These are phyloP conservation scores for Symbiotaphrina buchneri DNA, from an alignment of 495 filamentous ascomycete genomes.

Conservation along the genomic window DNA sequence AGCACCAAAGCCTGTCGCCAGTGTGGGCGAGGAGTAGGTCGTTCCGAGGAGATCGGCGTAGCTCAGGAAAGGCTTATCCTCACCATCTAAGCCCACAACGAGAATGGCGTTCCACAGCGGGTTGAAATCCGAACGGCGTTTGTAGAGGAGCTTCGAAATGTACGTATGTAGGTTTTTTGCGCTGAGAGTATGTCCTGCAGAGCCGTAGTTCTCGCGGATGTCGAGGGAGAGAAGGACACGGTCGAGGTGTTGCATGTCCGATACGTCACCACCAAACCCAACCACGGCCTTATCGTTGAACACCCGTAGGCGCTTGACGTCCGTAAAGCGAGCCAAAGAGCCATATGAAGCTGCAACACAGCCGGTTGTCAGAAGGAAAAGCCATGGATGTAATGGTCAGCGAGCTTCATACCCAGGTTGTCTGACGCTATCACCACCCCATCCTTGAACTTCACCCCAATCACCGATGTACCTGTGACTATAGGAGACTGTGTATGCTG, in stretches of 20 bases:
- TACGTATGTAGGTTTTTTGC: constrained; percentile 94
- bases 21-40: constrained; percentile 61
- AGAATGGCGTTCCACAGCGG: constrained; percentile 92
- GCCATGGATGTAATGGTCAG: no score
- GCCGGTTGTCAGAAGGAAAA: background rate
- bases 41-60: constrained; percentile 84
- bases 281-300: constrained; percentile 60
- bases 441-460: constrained; percentile 85
- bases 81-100: constrained; percentile 66
- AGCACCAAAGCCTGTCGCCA: constrained; percentile 86
- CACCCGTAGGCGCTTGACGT: constrained; percentile 69
- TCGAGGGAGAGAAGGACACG: constrained; percentile 67
- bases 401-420: constrained; percentile 80
- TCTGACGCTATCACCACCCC: constrained; percentile 93
- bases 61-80: constrained; percentile 67
- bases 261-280: constrained; percentile 84
- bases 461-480: constrained; percentile 88
- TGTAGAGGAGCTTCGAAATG: constrained; percentile 83
- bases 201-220: constrained; percentile 70
- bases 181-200: constrained; percentile 27
- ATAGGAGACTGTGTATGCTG: constrained; percentile 75
- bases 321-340: constrained; percentile 86
- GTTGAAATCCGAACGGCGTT: constrained; percentile 83
- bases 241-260: constrained; percentile 96
- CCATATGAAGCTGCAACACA: constrained; percentile 66